Evolutionary conservation across 768 basidiomycete species (phyloP), one percentile per base, ranked within the genome.

Genomic region (Lepiota subincarnata): DNA sequence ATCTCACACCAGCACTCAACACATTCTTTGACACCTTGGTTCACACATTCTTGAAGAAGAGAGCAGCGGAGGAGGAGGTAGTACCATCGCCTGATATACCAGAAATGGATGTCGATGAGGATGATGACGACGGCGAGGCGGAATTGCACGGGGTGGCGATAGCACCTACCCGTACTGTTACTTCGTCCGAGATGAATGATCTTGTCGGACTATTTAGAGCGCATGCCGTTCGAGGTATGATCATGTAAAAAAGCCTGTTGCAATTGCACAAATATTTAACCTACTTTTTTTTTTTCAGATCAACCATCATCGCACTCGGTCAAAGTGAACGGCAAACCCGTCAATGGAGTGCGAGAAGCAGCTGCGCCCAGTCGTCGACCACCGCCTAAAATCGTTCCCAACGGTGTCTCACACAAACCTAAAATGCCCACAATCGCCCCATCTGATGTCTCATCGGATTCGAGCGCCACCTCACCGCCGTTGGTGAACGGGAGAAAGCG

Each of bases 1-100:
- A 92, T 69, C 77, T 89, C 43, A 76, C 87, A 64, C 90, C 92
- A 12, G 82, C 92, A 4, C 68, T 92, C 52, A 79, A 83, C 48
- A 72, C 73, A 24, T 68, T 96, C 42, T 96, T 90, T 66, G 82
- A 86, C 34, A 69, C 84, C 18, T 50, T 76, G 52, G 70, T 82
- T 39, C 60, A 60, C 6, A 58, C 65, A n/a, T 68, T 73, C 55
- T 56, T 79, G 50, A 67, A 63, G 46, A 47, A 41, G 24, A 44
- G 55, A 48, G 24, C 66, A 70, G 24, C 38, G 13, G 34, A 53
- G 13, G 34, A 53, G 13, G 60, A 66, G 14, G 59, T 48, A 3
- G 6, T 39, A 3, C 52, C 37, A 11, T 55, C 28, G 24, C 39
- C 61, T 22, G 59, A 57, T 50, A 39, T 36, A 12, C 58, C 60